Evolutionary conservation across 345 rosid species (phyloP).

Genomic region (Eucalyptus microcorys): DNA sequence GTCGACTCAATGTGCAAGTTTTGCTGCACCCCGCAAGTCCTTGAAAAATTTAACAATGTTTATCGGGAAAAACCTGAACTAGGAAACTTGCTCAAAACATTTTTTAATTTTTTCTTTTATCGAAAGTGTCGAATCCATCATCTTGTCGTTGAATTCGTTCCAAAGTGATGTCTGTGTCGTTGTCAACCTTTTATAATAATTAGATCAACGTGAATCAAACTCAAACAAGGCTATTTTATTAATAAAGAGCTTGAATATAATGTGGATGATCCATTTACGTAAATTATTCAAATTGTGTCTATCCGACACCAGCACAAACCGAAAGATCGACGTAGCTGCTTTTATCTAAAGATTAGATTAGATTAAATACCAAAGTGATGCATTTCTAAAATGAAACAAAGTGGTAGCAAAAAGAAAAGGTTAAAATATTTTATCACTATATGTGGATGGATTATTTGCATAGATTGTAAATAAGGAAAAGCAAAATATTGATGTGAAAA

Average conservation of each 20-base stretch:
- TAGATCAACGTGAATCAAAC: not conserved
- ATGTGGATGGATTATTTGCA: not conserved
- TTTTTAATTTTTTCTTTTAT: not conserved
- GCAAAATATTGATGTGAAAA: not conserved
- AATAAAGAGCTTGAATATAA: not conserved
- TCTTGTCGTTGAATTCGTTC: not conserved
- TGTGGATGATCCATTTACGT: not conserved
- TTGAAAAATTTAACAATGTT: not conserved
- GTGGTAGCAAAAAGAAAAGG: not conserved
- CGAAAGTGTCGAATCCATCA: not conserved
- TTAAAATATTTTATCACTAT: fast-evolving
- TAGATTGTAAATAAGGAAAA: not conserved
- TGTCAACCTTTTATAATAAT: not conserved
- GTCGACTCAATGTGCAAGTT: not conserved
- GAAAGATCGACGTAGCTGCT: not conserved
- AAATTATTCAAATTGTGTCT: not conserved
- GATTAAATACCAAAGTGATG: not conserved
- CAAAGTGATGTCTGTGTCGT: fast-evolving
- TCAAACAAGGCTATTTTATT: fast-evolving
- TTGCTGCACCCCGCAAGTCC: not conserved
- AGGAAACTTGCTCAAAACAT: not conserved
- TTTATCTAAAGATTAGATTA: not conserved
- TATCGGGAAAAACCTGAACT: not conserved
- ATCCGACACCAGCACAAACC: not conserved
- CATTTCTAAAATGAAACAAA: not conserved